These are phyloP conservation scores for Viola pubescens DNA, from an alignment of 441 rosid species.

Conservation along the genomic window DNA sequence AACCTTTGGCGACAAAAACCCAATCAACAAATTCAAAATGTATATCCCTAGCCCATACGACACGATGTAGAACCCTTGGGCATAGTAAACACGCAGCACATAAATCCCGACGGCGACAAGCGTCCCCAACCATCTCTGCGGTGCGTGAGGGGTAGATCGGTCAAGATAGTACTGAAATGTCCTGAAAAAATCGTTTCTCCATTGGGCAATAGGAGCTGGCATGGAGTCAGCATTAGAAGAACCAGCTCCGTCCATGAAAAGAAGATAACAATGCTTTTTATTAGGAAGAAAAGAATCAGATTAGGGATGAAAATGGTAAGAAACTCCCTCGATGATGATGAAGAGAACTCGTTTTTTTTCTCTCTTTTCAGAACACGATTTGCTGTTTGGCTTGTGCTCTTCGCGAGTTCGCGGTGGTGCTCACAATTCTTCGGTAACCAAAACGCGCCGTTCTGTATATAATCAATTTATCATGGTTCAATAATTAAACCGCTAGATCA, in stretches of 20 bases:
- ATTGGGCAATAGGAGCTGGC: slow-evolving; percentile 18
- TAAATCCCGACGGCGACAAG: slow-evolving; percentile 18
- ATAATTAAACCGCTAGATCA: no score
- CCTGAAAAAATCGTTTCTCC: slow-evolving; percentile 22
- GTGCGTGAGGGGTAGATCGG: slow-evolving; percentile 22
- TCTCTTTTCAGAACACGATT: no score
- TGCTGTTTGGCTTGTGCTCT: no score
- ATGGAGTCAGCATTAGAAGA: slow-evolving; percentile 22
- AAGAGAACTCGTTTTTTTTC: no score
- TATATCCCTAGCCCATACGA: slow-evolving; percentile 29
- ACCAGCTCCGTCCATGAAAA: slow-evolving; percentile 24
- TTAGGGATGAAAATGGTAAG: neutral
- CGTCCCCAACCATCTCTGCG: slow-evolving; percentile 28
- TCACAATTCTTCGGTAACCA: no score
- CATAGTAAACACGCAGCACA: slow-evolving; percentile 22
- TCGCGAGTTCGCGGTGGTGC: no score
- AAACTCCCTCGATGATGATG: no score
- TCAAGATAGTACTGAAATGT: slow-evolving; percentile 26
- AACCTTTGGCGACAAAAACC: slow-evolving; percentile 28
- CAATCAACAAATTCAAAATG: slow-evolving; percentile 27
- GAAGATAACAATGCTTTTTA: no score
- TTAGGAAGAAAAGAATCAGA: no score
- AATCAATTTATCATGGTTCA: no score
- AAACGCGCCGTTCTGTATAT: neutral
- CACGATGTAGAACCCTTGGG: slow-evolving; percentile 25